These are phyloP conservation scores for Suillus hirtellus DNA, from an alignment of 768 basidiomycete species.

Conservation along the genomic window DNA sequence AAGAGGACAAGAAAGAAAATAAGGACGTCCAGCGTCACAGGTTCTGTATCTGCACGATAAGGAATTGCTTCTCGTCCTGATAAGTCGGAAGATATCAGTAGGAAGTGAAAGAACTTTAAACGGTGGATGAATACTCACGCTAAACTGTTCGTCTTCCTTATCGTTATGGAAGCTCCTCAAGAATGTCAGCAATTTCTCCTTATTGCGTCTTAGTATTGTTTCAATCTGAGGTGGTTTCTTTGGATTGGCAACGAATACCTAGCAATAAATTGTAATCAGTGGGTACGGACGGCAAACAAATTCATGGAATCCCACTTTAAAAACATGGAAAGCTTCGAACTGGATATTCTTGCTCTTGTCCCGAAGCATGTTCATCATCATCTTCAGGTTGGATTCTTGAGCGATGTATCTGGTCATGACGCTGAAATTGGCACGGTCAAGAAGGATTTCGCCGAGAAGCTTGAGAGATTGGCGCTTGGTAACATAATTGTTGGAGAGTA, in stretches of 20 bases:
- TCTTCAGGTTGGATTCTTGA: slow-evolving; percentile 94
- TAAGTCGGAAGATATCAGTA: slow-evolving; percentile 8
- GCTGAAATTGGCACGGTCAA: slow-evolving; percentile 96
- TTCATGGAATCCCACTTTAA: slow-evolving; percentile 70
- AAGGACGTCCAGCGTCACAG: slow-evolving; percentile 43
- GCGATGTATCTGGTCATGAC: slow-evolving; percentile 99
- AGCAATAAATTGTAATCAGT: slow-evolving; percentile 4
- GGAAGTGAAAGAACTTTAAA: neutral
- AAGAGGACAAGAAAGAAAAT: neutral
- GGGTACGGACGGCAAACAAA: neutral
- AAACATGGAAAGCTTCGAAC: slow-evolving; percentile 99
- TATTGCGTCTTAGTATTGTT: slow-evolving; percentile 85
- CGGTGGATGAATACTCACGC: slow-evolving; percentile 42
- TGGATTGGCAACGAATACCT: slow-evolving; percentile 99
- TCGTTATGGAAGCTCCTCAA: slow-evolving; percentile 96
- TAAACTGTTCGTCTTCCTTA: slow-evolving; percentile 98
- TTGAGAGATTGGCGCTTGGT: slow-evolving; percentile 99
- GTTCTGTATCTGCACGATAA: slow-evolving; percentile 87
- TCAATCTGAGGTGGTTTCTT: slow-evolving; percentile 98
- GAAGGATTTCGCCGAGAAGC: slow-evolving; percentile 94
- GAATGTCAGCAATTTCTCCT: slow-evolving; percentile 89
- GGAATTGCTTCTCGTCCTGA: slow-evolving; percentile 92
- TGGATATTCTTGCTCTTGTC: slow-evolving; percentile 99
- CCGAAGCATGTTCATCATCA: slow-evolving; percentile 99
- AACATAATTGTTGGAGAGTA: slow-evolving; percentile 94